A percentile compares a stretch with the other conserved stretches of the same genome.
Conservation (phyloP, 176 grass and related monocot genomes). For the Paspalum vaginatum region DNA sequence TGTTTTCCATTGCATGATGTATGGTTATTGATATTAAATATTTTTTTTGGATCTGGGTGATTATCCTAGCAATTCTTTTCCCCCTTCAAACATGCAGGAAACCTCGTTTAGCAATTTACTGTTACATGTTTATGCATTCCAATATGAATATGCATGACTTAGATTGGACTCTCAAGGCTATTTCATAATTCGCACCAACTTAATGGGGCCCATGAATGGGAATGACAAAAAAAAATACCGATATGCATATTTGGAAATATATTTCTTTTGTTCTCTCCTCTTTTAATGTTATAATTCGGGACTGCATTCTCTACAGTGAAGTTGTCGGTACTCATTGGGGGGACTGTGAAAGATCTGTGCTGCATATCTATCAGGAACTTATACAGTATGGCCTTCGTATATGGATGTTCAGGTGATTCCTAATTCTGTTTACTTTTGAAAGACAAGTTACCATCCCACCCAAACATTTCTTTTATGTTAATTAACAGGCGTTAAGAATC, state of each 20-base stretch:
- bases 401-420: conserved; percentile 98
- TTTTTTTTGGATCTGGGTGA: not conserved
- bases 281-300: conserved; percentile 31
- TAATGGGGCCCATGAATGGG: conserved; percentile 1
- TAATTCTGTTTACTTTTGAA: conserved; percentile 11
- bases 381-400: conserved; percentile 83
- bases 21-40: not conserved
- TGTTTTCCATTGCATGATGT: not conserved
- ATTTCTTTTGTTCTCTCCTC: conserved; percentile 17
- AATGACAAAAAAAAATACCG: conserved; percentile 2
- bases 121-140: conserved; percentile 7
- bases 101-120: not conserved
- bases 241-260: conserved; percentile 23
- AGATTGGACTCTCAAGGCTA: not conserved
- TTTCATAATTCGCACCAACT: conserved; percentile 22
- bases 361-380: conserved; percentile 93
- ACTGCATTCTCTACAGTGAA: conserved; percentile 50
- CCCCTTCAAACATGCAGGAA: too few relatives aligned
- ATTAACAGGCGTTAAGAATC: not conserved
- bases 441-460: not conserved
- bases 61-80: not conserved
- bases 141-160: conserved; percentile 8
- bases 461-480: conserved; percentile 19
- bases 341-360: conserved; percentile 76
- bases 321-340: conserved; percentile 68